These are phyloP conservation scores for Cytospora paraplurivora DNA, from an alignment of 2,329 filamentous ascomycete genomes.

Conservation along the genomic window DNA sequence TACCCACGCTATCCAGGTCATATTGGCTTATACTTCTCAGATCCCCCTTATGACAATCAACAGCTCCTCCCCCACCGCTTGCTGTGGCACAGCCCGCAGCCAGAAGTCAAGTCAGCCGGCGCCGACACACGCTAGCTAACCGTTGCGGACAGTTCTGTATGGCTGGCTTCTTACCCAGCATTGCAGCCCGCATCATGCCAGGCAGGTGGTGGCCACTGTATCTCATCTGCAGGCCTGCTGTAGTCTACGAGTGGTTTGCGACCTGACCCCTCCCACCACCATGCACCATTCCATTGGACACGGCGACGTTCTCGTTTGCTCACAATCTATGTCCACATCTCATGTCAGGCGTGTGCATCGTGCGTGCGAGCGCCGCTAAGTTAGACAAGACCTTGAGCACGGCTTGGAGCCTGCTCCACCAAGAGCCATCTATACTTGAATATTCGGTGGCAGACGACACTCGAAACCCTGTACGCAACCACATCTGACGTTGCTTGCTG, in stretches of 20 bases:
- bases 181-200: conserved; percentile 18
- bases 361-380: not conserved
- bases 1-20: conserved; percentile 5
- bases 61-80: conserved; percentile 7
- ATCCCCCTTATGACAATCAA: conserved; percentile 5
- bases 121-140: conserved; percentile 18
- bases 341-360: conserved; percentile 1
- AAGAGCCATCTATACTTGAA: not conserved
- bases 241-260: conserved; percentile 8
- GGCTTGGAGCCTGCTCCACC: not conserved
- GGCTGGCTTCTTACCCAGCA: conserved; percentile 8
- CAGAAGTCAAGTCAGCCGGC: conserved; percentile 1
- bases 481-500: not conserved
- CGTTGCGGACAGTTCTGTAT: conserved; percentile 2
- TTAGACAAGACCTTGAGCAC: not conserved
- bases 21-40: conserved; percentile 1
- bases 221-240: conserved; percentile 22
- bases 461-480: conserved; percentile 6
- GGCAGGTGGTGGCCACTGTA: conserved; percentile 17
- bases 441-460: not conserved
- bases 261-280: conserved; percentile 19
- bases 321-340: not conserved
- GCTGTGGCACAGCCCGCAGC: conserved; percentile 5
- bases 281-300: conserved; percentile 2
- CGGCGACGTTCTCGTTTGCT: not conserved